Evolutionary conservation across 805 yeast genomes (phyloP), one percentile per base, ranked within the genome.

Genomic region (Ogataea henricii): DNA sequence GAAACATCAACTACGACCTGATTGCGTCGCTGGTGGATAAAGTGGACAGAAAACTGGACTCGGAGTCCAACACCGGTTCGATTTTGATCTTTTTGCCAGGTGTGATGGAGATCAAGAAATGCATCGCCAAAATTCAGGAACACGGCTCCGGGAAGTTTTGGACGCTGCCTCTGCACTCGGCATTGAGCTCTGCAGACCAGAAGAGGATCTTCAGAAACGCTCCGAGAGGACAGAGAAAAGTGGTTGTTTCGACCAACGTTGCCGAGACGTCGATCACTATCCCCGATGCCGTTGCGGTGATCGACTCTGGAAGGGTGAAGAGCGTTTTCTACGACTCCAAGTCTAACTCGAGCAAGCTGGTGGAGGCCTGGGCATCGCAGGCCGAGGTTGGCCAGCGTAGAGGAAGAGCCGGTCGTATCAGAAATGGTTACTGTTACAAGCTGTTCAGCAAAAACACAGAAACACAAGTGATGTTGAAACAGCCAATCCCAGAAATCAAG

Each of bases 341-440:
- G 30, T 72, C 82, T 13, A 87, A 87, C 56, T 78, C 90, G 4
- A 83, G 94, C 0, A 79, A 79, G 45, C 73, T 92, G 40, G 73
- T 82, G 4, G 97, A 92, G 58, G 73, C 76, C 3, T 92, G 96
- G 89, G 89, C 89, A 18, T 91, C 98, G 0, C 79, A 79, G 53
- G 97, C 98, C 0, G 96, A 95, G 59, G 84, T 84, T 18, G 78
- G 82, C 18, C 99, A 92, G 67, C 79, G 99, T 69, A 76, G 96
- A 65, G 99, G 99, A 64, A 87, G 99, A 72, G 92, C 97, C n/a
- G 99, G 99, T 53, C 91, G 99, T 78, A 89, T 92, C 10, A 79
- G 83, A 29, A 74, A 74, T 21, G 99, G 99, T 48, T 70, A 73
- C 12, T 90, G 97, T 53, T 92, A 82, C 66, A 90, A 87, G 61